A percentile compares a stretch with the other conserved stretches of the same genome.
phyloP scores from a whole-genome alignment of 2,329 filamentous ascomycete species.

The Thyridium curvatum region DNA sequence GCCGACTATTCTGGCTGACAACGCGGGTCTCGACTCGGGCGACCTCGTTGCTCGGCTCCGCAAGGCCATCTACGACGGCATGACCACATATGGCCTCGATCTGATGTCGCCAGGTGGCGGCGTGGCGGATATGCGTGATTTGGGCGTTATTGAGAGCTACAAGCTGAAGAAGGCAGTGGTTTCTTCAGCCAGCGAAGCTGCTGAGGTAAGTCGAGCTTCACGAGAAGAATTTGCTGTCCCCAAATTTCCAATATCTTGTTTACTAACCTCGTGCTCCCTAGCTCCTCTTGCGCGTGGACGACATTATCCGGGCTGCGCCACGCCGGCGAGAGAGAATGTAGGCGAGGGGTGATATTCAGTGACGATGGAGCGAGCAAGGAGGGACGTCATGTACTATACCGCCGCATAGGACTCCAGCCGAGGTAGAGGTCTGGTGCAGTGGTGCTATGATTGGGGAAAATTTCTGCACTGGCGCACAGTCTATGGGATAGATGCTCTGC shows the following conservation, averaged over 20 bases:
- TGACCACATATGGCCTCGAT: constrained; percentile 88
- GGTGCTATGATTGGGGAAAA: no score
- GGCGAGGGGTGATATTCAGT: no score
- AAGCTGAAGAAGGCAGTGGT: constrained; percentile 99
- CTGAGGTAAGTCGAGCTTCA: constrained; percentile 63
- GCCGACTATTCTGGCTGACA: constrained; percentile 94
- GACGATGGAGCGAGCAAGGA: no score
- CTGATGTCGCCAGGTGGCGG: constrained; percentile 84
- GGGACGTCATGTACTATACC: no score
- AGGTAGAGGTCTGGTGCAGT: no score
- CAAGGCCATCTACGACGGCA: constrained; percentile 90
- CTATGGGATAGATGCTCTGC: no score
- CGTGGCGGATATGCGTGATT: constrained; percentile 89
- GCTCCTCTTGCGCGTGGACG: constrained; percentile 89
- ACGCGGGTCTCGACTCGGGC: constrained; percentile 91
- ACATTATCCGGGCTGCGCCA: constrained; percentile 93
- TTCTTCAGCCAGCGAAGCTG: constrained; percentile 89
- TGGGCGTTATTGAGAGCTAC: constrained; percentile 95
- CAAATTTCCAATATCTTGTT: neutral
- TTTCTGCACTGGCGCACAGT: no score
- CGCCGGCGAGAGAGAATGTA: constrained; percentile 62
- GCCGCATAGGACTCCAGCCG: no score
- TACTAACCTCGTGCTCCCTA: constrained; percentile 31
- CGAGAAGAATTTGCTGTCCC: neutral
- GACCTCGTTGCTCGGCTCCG: constrained; percentile 87